These are phyloP conservation scores for Hamamelis virginiana DNA, from an alignment of 164 flowering plant species.

Conservation along the genomic window DNA sequence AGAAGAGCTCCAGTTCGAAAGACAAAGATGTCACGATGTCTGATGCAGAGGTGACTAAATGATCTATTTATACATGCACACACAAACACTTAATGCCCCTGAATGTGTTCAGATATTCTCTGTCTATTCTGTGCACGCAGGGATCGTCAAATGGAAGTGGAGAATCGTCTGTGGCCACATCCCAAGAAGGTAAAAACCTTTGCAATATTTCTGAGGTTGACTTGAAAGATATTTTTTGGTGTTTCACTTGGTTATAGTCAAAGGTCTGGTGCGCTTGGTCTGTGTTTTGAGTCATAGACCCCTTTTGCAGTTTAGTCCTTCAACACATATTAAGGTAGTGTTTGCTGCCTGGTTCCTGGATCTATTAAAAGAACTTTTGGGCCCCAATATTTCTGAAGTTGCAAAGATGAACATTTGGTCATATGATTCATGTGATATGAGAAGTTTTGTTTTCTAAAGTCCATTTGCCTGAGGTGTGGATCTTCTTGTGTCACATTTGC, in stretches of 20 bases:
- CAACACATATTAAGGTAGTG: not conserved
- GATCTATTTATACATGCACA: not conserved
- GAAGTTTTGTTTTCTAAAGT: not conserved
- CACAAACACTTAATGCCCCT: not conserved
- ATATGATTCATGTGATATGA: not conserved
- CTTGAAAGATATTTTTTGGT: not conserved
- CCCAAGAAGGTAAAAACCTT: slow-evolving; percentile 45
- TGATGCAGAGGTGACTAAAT: slow-evolving; percentile 58
- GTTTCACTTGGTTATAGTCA: not conserved
- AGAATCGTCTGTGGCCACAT: slow-evolving; percentile 38
- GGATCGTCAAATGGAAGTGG: slow-evolving; percentile 64
- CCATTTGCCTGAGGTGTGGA: not conserved
- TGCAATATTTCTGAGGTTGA: not conserved
- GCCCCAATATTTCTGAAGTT: not conserved
- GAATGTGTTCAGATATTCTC: not conserved
- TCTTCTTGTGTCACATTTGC: no score
- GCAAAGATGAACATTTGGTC: not conserved
- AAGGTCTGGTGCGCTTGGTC: not conserved
- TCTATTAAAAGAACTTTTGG: not conserved
- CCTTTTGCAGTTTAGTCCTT: not conserved
- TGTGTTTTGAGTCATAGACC: no score
- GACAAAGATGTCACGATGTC: slow-evolving; percentile 74
- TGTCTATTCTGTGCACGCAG: slow-evolving; percentile 29
- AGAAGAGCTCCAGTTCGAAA: slow-evolving; percentile 46
- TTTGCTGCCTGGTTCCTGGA: not conserved